Base-by-base conservation (phyloP, 2,329 filamentous ascomycete species). In the Cercospora sp. region DNA sequence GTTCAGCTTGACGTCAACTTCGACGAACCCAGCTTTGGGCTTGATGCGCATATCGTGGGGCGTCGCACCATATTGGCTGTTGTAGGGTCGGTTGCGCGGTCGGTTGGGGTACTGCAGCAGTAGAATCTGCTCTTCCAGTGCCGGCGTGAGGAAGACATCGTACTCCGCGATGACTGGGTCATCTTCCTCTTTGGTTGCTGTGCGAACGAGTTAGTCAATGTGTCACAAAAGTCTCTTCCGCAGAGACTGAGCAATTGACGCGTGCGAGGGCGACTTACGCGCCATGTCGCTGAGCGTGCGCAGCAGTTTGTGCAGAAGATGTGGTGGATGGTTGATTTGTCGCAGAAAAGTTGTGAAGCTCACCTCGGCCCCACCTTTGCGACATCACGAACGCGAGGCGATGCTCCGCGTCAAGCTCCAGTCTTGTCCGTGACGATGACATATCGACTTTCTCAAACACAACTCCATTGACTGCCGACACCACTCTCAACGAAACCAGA, bases 61-160 rank as follows among this genome's bases (percentile, higher is more conserved):
- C 65, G 85, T 84, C 32, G 86, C 84, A 16, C 82, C 81, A 63
- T 82, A 80, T 12, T 81, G 77, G 24, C 87, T 84, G 65, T 86
- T 86, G 80, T 91, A 90, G 5, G 87, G 85, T 70, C 90, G 86
- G 49, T 87, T 84, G 67, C 88, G 84, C 45, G 85, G 84, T 70
- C 92, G 91, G 81, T 94, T 94, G 28, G 94, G 90, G 80, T 97
- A 96, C 82, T 98, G 94, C 57, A 99, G 87, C 71, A 98, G 87
- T 75, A 94, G 90, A 57, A 84, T 79, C 73, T 83, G 78, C 67
- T 82, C 78, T 37, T 74, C 69, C 64, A 75, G 87, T 72, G 90
- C 86, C 24, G 92, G 90, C 74, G 94, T 97, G 77, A 97, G 89
- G 81, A 90, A 94, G 79, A 98, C 88, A 77, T 92, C 88, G 86